A percentile compares a stretch with the other conserved stretches of the same genome.
Evolutionary conservation across 176 grass and related monocot genomes (phyloP).

Genomic region (bread wheat (Triticum aestivum)): IWGSC_CS_RefSeq_v2.1 NC_057799.1:18934560-18935059

Average conservation of each 20-base stretch:
- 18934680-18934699: conserved; percentile 22
- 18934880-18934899: conserved; percentile 33
- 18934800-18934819: conserved; percentile 82
- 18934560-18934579: conserved; percentile 47
- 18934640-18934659: not conserved
- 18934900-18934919: not conserved
- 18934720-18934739: not conserved
- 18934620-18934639: conserved; percentile 37
- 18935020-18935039: not conserved
- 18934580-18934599: conserved; percentile 78
- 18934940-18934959: not conserved
- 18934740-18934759: conserved; percentile 33
- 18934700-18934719: not conserved
- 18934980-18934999: conserved; percentile 23
- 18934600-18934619: conserved; percentile 97
- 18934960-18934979: conserved; percentile 1
- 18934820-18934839: conserved; percentile 68
- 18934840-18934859: conserved; percentile 85
- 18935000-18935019: conserved; percentile 18
- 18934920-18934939: not conserved
- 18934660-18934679: not conserved
- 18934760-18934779: conserved; percentile 77
- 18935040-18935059: too few species aligned
- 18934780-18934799: conserved; percentile 82
- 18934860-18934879: conserved; percentile 56